Evolutionary conservation across 1,284 basidiomycete species (phyloP).

Genomic region (Ustilago loliicola): DNA sequence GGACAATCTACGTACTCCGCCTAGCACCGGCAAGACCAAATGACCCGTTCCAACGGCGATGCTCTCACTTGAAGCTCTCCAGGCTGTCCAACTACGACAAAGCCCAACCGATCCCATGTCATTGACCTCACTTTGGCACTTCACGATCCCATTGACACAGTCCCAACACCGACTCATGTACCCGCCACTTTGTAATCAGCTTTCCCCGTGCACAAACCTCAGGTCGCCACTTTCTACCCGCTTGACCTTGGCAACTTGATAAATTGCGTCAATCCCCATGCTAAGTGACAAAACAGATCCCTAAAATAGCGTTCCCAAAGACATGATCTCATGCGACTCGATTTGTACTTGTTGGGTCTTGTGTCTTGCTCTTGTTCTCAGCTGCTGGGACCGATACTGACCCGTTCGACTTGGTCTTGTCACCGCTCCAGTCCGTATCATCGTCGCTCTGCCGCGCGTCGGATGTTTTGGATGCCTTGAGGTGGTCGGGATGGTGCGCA

Average conservation of each 20-base stretch:
- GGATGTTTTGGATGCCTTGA: conserved; percentile 20
- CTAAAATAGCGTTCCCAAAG: background rate
- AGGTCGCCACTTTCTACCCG: background rate
- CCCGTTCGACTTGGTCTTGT: conserved; percentile 8
- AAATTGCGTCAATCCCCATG: background rate
- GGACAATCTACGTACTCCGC: conserved; percentile 10
- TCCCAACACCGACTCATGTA: background rate
- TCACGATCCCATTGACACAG: background rate
- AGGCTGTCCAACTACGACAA: background rate
- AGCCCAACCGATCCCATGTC: background rate
- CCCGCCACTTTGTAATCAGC: background rate
- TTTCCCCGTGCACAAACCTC: background rate
- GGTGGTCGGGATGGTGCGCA: conserved; percentile 21
- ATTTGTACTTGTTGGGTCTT: background rate
- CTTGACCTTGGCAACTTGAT: background rate
- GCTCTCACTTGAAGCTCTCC: background rate
- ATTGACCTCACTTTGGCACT: background rate
- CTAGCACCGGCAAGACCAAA: background rate
- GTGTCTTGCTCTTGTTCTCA: conserved; percentile 1
- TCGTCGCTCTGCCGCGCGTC: conserved; percentile 16
- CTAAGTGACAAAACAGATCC: background rate
- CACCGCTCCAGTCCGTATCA: conserved; percentile 28
- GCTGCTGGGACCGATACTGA: background rate
- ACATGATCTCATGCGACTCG: background rate
- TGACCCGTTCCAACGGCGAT: background rate